Base-by-base conservation (phyloP, 192 early-diverging fungal genomes). In the Pilobolus umbonatus region DNA sequence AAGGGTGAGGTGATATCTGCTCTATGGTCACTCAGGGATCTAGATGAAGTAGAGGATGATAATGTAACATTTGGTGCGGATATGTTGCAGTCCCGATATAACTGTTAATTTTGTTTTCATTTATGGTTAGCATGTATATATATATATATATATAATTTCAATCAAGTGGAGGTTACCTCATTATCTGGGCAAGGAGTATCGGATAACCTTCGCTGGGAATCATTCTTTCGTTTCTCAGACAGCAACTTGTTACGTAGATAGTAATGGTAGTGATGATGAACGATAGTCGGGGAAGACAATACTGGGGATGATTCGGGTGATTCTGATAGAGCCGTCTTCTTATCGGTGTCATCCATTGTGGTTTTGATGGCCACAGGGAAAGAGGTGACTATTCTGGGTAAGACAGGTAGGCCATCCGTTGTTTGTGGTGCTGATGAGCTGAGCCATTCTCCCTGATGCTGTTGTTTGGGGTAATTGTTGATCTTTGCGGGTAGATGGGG, bases 191-290 rank as follows among this genome's bases (percentile, higher is more conserved):
- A 2, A 14, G 50, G 12, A 35, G 50, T 49, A 25, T 28, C 29
- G 30, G 49, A 2, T 34, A 26, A 15, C 47, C 17, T 44, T 21
- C 3, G 7, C 0, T n/a, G n/a, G n/a, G n/a, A n/a, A n/a, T n/a
- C n/a, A n/a, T n/a, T n/a, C 36, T 53, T 53, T 17, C 51, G 31
- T 34, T 53, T 53, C 25, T 53, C 51, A 53, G 30, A 17, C 51
- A 48, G n/a, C 10, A 40, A 7, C 45, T 49, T 46, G 11, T 45
- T 43, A 10, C 54, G 55, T 39, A 69, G 25, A 57, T 69, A 55
- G 19, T 69, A 69, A 51, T 69, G 67, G 21, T 69, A 59, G 42
- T 69, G 67, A 32, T 69, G 67, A 51, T 69, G 67, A 21, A 68
- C 58, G 15, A 68, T 54, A 26, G 65, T 46, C 1, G 51, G 51